phyloP scores from a whole-genome alignment of 441 rosid genomes.

The Lepidium campestre region DNA sequence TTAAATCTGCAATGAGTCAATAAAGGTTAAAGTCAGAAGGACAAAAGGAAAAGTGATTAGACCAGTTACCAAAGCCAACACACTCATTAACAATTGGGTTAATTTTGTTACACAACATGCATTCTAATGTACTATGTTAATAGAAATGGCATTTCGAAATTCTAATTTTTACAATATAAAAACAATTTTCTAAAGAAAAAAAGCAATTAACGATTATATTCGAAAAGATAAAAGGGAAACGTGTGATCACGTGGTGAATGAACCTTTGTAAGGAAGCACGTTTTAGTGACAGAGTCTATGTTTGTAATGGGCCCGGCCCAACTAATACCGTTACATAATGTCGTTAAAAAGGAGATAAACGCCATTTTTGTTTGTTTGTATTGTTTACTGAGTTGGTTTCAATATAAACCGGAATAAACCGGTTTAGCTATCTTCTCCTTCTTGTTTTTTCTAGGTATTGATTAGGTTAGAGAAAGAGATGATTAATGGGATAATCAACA shows the following conservation, averaged over 20 bases:
- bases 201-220: too few relatives aligned
- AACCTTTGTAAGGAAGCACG: slow-evolving; percentile 1
- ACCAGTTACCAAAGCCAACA: slow-evolving; percentile 6
- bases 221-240: background rate
- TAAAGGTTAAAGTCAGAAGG: background rate
- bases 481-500: background rate
- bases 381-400: background rate
- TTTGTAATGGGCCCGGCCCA: slow-evolving; percentile 20
- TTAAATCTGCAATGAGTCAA: background rate
- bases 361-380: background rate
- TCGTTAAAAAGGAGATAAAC: background rate
- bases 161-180: background rate
- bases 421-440: too few relatives aligned
- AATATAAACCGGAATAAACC: background rate
- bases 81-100: background rate
- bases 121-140: background rate
- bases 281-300: background rate
- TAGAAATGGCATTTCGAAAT: background rate
- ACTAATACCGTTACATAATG: background rate
- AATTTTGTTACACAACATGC: background rate
- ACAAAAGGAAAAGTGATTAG: slow-evolving; percentile 13
- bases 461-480: background rate
- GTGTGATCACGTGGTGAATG: slow-evolving; percentile 14
- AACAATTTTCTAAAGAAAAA: background rate
- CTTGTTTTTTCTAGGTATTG: background rate